These are phyloP conservation scores for Pleomassaria siparia DNA, from an alignment of 2,329 filamentous ascomycete species.

Conservation along the genomic window DNA sequence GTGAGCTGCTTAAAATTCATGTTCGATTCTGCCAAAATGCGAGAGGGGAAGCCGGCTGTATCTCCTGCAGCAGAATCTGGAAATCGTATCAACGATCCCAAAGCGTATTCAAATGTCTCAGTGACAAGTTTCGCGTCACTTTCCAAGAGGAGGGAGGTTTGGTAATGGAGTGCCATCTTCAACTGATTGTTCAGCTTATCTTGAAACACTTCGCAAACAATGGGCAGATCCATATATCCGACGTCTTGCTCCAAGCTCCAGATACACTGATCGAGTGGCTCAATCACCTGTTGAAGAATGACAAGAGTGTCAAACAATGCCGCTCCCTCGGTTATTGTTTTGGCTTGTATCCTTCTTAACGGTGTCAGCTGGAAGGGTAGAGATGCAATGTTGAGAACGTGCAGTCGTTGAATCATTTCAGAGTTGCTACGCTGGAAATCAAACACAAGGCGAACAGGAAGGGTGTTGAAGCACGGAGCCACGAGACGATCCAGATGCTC, in stretches of 20 bases:
- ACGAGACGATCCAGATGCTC: conserved; percentile 70
- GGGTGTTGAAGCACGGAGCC: conserved; percentile 91
- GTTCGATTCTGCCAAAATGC: conserved; percentile 29
- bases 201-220: conserved; percentile 75
- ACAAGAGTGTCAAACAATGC: conserved; percentile 79
- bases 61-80: conserved; percentile 25
- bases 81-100: conserved; percentile 26
- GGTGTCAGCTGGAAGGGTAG: conserved; percentile 74
- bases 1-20: conserved; percentile 13
- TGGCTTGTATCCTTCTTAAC: conserved; percentile 68
- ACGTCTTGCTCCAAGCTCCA: conserved; percentile 55
- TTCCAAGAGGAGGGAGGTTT: conserved; percentile 28
- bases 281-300: conserved; percentile 68
- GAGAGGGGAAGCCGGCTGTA: conserved; percentile 20
- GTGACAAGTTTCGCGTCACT: conserved; percentile 28
- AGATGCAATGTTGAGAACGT: conserved; percentile 62
- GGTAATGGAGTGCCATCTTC: conserved; percentile 63
- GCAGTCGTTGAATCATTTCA: conserved; percentile 62
- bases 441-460: conserved; percentile 68
- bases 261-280: conserved; percentile 48
- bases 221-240: conserved; percentile 70
- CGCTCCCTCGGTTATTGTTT: conserved; percentile 48
- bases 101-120: conserved; percentile 29
- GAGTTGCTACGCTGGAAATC: conserved; percentile 52
- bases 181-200: conserved; percentile 55